Percentiles rank a stretch among this genome's conserved stretches.
These are phyloP conservation scores for Lyophyllum shimeji DNA, from an alignment of 768 basidiomycete species.

Conservation along the genomic window DNA sequence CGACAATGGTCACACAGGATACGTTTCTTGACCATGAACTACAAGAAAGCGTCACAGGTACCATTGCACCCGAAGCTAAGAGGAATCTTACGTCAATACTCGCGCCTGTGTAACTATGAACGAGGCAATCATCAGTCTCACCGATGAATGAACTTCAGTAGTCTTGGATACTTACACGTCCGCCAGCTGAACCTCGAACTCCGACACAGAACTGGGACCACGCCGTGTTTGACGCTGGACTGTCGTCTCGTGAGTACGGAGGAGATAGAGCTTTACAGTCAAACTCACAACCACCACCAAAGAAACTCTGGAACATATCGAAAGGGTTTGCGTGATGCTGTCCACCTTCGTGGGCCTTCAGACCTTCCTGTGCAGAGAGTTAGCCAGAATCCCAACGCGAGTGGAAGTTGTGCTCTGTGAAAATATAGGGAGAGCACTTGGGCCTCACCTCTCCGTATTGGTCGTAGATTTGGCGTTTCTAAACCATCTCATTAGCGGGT, in stretches of 20 bases:
- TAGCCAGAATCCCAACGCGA: slow-evolving; percentile 8
- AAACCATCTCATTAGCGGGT: slow-evolving; percentile 11
- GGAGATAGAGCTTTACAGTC: background rate
- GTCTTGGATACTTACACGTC: slow-evolving; percentile 77
- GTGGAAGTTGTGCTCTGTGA: too few relatives aligned
- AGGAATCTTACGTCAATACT: slow-evolving; percentile 69
- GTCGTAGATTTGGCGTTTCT: slow-evolving; percentile 96
- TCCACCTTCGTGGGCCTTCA: slow-evolving; percentile 91
- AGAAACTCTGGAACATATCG: slow-evolving; percentile 93
- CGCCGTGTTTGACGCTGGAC: slow-evolving; percentile 65
- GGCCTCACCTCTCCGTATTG: slow-evolving; percentile 77
- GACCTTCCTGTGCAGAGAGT: slow-evolving; percentile 61
- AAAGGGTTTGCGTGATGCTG: slow-evolving; percentile 84
- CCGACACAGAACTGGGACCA: slow-evolving; percentile 74
- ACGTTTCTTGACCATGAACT: slow-evolving; percentile 93
- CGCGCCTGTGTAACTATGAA: slow-evolving; percentile 75
- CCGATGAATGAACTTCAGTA: background rate
- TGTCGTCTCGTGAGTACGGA: background rate
- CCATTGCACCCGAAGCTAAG: slow-evolving; percentile 18
- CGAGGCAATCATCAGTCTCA: slow-evolving; percentile 10
- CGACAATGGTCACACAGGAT: slow-evolving; percentile 97
- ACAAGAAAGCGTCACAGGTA: background rate
- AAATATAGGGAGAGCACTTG: background rate
- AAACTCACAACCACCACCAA: slow-evolving; percentile 76
- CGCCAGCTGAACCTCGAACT: slow-evolving; percentile 84